Evolutionary conservation across 257 asterid species (phyloP).

Genomic region (Paraleonurus japonicus): DNA sequence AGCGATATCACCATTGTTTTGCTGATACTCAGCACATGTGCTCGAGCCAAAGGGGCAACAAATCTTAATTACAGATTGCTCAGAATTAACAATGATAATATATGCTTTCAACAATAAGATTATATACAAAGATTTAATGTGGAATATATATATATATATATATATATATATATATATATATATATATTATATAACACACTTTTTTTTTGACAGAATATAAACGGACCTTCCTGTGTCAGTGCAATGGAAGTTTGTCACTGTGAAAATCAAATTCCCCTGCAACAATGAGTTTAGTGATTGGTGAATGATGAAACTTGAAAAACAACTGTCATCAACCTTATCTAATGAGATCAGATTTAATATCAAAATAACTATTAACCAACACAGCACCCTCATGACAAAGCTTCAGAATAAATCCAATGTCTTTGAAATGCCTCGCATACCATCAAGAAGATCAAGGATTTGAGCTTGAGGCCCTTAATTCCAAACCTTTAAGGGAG

Average conservation of each 20-base stretch:
- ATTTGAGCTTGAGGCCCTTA: constrained; percentile 19
- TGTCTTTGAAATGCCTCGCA: not conserved
- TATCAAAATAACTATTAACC: not conserved
- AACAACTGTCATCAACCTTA: constrained; percentile 15
- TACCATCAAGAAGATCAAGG: constrained; percentile 20
- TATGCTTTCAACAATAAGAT: constrained; percentile 12
- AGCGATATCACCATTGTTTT: too few relatives aligned
- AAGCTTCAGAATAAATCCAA: not conserved
- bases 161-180: too few relatives aligned
- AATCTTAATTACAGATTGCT: constrained; percentile 3
- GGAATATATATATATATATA: not conserved
- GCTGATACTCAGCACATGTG: too few relatives aligned
- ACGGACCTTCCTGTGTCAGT: not conserved
- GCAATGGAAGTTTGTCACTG: not conserved
- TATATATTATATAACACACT: too few relatives aligned
- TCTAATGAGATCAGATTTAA: constrained; percentile 3
- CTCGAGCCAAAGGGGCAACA: too few relatives aligned
- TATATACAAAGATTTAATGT: not conserved
- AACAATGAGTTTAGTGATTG: constrained; percentile 4
- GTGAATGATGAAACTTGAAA: not conserved
- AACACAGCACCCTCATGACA: not conserved
- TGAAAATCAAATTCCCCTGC: constrained; percentile 13
- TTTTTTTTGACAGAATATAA: too few relatives aligned
- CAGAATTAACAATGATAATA: not conserved
- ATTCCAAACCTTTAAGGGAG: not conserved